These are phyloP conservation scores for Globisporangium acanthophoron DNA, from an alignment of 352 stramenopile genomes.

Conservation along the genomic window DNA sequence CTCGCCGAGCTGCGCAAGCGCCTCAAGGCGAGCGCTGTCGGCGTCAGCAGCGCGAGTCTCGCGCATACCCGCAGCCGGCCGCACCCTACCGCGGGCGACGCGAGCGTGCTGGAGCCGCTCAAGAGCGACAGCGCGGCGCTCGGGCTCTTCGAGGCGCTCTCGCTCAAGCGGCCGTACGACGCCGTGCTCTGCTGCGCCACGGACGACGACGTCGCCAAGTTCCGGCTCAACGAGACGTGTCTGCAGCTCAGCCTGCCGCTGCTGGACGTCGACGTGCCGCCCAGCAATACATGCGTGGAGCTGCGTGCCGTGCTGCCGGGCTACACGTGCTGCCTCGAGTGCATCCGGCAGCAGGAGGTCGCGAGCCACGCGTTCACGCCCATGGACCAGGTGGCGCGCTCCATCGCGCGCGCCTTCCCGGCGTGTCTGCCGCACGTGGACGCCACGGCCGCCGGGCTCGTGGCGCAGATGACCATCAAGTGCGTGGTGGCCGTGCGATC, in stretches of 20 bases:
- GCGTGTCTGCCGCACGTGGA: constrained; percentile 32
- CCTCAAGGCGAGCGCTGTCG: constrained; percentile 26
- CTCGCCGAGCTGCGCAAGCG: constrained; percentile 31
- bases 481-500: constrained; percentile 6
- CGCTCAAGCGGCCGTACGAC: constrained; percentile 35
- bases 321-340: constrained; percentile 36
- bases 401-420: constrained; percentile 29
- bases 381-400: constrained; percentile 26
- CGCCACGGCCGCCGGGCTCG: constrained; percentile 22
- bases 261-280: constrained; percentile 22
- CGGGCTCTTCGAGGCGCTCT: constrained; percentile 34
- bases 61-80: neutral
- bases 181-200: constrained; percentile 26
- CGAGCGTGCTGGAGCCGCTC: neutral
- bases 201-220: constrained; percentile 17
- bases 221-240: constrained; percentile 26
- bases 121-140: neutral
- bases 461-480: constrained; percentile 31
- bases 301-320: constrained; percentile 28
- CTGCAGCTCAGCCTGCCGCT: constrained; percentile 42
- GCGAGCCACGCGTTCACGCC: neutral
- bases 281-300: constrained; percentile 18
- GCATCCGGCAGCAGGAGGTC: constrained; percentile 13
- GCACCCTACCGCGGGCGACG: neutral
- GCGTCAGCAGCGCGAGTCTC: constrained; percentile 4